These are phyloP conservation scores for Discostella pseudostelligera DNA, from an alignment of 108 stramenopile genomes.

Conservation along the genomic window DNA sequence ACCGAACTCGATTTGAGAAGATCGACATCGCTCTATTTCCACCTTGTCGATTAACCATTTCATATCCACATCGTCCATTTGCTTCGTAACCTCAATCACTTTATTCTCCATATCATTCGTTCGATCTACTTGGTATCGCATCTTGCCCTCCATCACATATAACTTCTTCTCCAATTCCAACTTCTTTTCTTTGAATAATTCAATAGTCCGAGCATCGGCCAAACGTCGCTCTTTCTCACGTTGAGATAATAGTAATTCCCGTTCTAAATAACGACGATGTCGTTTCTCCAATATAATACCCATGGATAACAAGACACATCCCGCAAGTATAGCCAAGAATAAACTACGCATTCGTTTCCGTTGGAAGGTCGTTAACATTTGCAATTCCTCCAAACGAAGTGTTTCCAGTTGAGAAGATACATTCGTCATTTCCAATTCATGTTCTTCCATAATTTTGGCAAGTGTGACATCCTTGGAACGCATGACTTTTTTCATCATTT, in stretches of 20 bases:
- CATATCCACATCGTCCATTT: constrained; percentile 23
- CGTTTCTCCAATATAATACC: constrained; percentile 10
- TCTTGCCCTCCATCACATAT: constrained; percentile 15
- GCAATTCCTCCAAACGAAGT: constrained; percentile 4
- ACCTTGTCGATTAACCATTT: constrained; percentile 23
- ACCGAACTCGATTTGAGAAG: constrained; percentile 5
- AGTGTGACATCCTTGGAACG: constrained; percentile 25
- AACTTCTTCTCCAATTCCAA: constrained; percentile 13
- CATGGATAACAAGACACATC: background rate
- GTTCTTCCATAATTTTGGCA: constrained; percentile 38
- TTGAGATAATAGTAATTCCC: background rate
- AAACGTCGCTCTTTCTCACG: constrained; percentile 16
- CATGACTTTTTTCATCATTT: constrained; percentile 27
- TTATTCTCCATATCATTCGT: constrained; percentile 5
- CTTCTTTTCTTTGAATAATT: constrained; percentile 2
- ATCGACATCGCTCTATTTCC: constrained; percentile 17
- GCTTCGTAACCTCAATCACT: background rate
- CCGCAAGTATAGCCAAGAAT: background rate
- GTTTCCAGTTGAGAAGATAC: constrained; percentile 15
- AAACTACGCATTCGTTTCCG: background rate
- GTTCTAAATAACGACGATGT: constrained; percentile 4
- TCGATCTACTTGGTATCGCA: constrained; percentile 22
- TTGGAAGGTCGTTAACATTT: background rate
- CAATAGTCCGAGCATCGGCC: constrained; percentile 15
- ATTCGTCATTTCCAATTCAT: constrained; percentile 32